phyloP scores from a whole-genome alignment of 441 rosid genomes.

The Euphorbia corollata region DNA sequence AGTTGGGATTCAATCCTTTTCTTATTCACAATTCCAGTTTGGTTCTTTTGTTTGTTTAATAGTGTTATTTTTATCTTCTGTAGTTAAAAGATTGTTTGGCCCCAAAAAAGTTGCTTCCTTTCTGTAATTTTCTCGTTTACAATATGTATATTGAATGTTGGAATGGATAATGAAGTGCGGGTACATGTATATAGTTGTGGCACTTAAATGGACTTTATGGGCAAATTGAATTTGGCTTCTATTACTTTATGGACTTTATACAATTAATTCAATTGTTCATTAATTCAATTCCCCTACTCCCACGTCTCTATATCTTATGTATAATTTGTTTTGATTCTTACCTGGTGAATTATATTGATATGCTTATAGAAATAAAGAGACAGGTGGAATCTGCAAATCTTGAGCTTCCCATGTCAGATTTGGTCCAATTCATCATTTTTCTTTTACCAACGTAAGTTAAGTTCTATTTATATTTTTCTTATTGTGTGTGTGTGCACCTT shows the following conservation, averaged over 20 bases:
- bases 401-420: conserved; percentile 56
- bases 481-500: background rate
- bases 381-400: conserved; percentile 50
- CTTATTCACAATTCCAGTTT: background rate
- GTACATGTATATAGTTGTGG: conserved; percentile 3
- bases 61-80: conserved; percentile 1
- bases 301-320: too few relatives aligned
- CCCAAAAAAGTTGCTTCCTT: conserved; percentile 8
- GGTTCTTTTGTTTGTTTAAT: conserved; percentile 11
- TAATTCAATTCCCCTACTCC: too few relatives aligned
- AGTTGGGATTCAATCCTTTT: conserved; percentile 20
- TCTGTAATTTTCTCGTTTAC: conserved; percentile 4
- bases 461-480: conserved; percentile 23
- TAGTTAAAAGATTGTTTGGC: conserved; percentile 5
- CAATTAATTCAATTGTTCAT: too few relatives aligned
- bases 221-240: too few relatives aligned
- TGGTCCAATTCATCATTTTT: conserved; percentile 53
- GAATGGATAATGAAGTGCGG: conserved; percentile 12
- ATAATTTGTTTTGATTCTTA: too few relatives aligned
- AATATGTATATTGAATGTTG: conserved; percentile 12
- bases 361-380: conserved; percentile 17
- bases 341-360: too few relatives aligned
- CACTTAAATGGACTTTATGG: too few relatives aligned
- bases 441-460: conserved; percentile 81
- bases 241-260: too few relatives aligned